phyloP scores from a whole-genome alignment of 768 basidiomycete genomes.

The Tricholoma furcatifolium region DNA sequence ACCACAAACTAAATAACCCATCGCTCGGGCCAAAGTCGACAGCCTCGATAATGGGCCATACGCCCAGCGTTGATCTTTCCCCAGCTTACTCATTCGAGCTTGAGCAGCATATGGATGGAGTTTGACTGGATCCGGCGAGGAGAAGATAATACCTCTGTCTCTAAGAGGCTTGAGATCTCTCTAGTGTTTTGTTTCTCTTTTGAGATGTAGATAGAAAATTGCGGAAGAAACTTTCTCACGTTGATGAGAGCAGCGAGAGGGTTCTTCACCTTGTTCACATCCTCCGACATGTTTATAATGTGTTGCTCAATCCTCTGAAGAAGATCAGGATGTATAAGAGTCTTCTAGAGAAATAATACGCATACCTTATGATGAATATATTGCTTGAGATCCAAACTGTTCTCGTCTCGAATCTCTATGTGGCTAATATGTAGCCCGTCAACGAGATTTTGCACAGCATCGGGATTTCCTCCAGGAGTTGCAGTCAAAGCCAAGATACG shows the following conservation, averaged over 20 bases:
- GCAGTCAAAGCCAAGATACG: conserved; percentile 92
- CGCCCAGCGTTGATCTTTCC: conserved; percentile 45
- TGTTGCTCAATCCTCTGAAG: conserved; percentile 72
- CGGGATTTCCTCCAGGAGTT: conserved; percentile 85
- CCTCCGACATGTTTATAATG: conserved; percentile 69
- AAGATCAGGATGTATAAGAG: background rate
- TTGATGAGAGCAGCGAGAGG: conserved; percentile 72
- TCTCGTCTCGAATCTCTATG: conserved; percentile 92
- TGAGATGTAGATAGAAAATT: background rate
- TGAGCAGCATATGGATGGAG: conserved; percentile 68
- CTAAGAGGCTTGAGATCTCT: conserved; percentile 32
- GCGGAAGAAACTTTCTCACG: conserved; percentile 37
- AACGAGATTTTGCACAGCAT: conserved; percentile 88
- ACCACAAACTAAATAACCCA: conserved; percentile 79
- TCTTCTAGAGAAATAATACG: background rate
- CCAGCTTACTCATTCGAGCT: conserved; percentile 37
- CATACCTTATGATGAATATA: conserved; percentile 88
- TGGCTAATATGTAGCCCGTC: conserved; percentile 92
- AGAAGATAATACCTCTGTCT: conserved; percentile 43
- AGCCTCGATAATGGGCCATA: conserved; percentile 51
- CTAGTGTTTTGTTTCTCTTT: conserved; percentile 17
- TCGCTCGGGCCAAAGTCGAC: conserved; percentile 66
- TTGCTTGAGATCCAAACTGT: conserved; percentile 79
- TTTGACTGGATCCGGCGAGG: conserved; percentile 49
- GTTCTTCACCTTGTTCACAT: conserved; percentile 64